These are phyloP conservation scores for Fulvia fulva DNA, from an alignment of 2,329 filamentous ascomycete species.

Conservation along the genomic window DNA sequence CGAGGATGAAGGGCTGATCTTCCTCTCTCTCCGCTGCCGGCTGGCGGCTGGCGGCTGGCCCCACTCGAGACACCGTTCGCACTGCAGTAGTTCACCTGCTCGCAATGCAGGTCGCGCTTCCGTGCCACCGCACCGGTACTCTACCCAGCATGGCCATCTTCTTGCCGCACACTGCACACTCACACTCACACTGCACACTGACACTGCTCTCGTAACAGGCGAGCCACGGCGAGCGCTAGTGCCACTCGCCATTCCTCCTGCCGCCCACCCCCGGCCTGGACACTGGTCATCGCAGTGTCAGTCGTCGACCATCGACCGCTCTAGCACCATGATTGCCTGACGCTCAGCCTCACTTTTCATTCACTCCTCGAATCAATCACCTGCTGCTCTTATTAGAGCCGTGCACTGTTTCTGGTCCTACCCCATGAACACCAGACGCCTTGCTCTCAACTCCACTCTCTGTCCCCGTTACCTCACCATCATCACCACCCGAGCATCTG, in stretches of 20 bases:
- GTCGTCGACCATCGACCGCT: neutral
- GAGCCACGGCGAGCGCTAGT: neutral
- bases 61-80: neutral
- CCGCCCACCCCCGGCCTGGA: neutral
- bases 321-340: neutral
- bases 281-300: neutral
- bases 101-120: neutral
- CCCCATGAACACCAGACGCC: too few species aligned
- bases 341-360: conserved; percentile 4
- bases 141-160: neutral
- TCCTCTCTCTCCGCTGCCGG: neutral
- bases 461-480: neutral
- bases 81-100: neutral
- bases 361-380: neutral
- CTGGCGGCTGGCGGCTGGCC: neutral
- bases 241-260: neutral
- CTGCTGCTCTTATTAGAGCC: neutral
- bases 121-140: conserved; percentile 1
- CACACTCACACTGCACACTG: too few species aligned
- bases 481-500: neutral
- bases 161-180: too few species aligned
- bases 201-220: neutral
- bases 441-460: neutral
- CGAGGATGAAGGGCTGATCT: neutral
- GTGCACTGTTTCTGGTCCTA: neutral